Evolutionary conservation across 305 asterid genomes (phyloP).

Genomic region (Caryopteris hybrid): DNA sequence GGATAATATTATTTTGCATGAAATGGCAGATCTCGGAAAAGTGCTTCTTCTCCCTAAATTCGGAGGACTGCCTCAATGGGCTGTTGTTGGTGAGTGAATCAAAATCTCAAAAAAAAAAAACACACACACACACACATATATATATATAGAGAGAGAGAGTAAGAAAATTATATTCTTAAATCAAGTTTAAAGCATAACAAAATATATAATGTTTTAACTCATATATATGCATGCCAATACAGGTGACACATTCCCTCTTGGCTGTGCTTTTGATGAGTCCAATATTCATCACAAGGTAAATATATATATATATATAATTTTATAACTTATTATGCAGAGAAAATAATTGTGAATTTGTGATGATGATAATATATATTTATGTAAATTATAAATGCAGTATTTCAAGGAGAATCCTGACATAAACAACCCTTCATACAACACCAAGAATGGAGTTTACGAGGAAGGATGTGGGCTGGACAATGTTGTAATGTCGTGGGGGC

Average conservation of each 20-base stretch:
- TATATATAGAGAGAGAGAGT: too few relatives aligned
- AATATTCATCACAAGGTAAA: constrained; percentile 32
- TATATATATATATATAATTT: too few relatives aligned
- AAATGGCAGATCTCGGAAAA: constrained; percentile 66
- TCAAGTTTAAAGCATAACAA: background rate
- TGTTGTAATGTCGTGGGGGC: constrained; percentile 83
- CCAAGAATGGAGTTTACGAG: constrained; percentile 56
- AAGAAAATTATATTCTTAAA: background rate
- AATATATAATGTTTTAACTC: background rate
- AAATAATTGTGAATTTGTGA: background rate
- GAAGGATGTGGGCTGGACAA: constrained; percentile 70
- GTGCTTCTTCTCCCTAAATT: constrained; percentile 71
- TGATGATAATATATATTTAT: background rate
- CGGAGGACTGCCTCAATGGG: constrained; percentile 85
- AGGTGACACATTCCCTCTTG: constrained; percentile 37
- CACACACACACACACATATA: too few relatives aligned
- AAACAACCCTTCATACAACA: constrained; percentile 33
- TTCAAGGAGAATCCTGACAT: constrained; percentile 50
- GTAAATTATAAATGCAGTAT: constrained; percentile 32
- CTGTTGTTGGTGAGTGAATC: constrained; percentile 64
- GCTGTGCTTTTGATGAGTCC: constrained; percentile 36
- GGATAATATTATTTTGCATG: background rate
- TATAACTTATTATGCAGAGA: too few relatives aligned
- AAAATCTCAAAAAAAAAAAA: background rate
- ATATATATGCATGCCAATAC: background rate